phyloP scores from a whole-genome alignment of 2,329 filamentous ascomycete species.

The Alternaria alternata region DNA sequence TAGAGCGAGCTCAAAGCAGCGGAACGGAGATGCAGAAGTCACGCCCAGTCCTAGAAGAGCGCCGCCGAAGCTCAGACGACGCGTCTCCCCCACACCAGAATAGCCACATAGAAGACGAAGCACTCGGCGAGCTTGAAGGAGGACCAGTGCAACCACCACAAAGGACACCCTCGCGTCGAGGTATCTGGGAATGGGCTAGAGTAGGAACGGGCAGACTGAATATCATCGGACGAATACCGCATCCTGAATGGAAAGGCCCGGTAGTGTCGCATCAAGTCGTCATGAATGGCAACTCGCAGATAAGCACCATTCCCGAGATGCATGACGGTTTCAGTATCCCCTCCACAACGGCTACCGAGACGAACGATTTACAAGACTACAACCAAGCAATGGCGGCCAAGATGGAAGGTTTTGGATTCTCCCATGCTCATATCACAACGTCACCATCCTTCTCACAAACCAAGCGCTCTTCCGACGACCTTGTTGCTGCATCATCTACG shows the following conservation, averaged over 20 bases:
- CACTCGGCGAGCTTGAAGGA: constrained; percentile 7
- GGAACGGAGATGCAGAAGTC: constrained; percentile 24
- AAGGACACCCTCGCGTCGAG: constrained; percentile 33
- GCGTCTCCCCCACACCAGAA: constrained; percentile 35
- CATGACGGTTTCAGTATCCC: constrained; percentile 45
- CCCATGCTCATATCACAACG: constrained; percentile 18
- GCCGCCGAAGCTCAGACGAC: constrained; percentile 47
- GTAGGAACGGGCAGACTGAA: constrained; percentile 38
- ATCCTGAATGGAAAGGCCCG: constrained; percentile 39
- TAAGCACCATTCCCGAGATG: constrained; percentile 17
- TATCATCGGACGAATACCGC: constrained; percentile 41
- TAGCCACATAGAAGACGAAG: constrained; percentile 13
- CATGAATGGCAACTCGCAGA: constrained; percentile 22
- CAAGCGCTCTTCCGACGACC: constrained; percentile 45
- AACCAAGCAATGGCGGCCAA: constrained; percentile 27
- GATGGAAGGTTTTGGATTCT: constrained; percentile 36
- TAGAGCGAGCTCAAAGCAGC: constrained; percentile 17
- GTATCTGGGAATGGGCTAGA: constrained; percentile 48
- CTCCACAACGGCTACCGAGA: constrained; percentile 34
- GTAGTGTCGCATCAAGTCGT: constrained; percentile 21
- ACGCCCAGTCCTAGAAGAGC: constrained; percentile 44
- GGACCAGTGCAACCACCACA: constrained; percentile 13
- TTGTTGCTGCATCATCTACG: constrained; percentile 38
- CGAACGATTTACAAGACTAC: constrained; percentile 21
- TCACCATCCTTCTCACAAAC: constrained; percentile 44